phyloP scores from a whole-genome alignment of 1,139 yeast species.

The Hemisphaericaspora subhashii region DNA sequence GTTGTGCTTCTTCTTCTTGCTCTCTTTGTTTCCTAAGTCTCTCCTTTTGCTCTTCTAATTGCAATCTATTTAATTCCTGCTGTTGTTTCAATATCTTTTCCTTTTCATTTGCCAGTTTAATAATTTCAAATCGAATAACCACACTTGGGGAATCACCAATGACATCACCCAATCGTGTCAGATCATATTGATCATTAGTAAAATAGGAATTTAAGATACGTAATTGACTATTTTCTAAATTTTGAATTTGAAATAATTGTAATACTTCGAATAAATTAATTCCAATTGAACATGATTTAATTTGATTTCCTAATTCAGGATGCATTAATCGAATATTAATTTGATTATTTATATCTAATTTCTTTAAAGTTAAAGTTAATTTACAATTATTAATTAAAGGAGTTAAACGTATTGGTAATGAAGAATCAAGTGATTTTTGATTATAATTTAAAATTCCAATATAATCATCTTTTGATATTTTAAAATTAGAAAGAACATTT shows the following conservation, averaged over 20 bases:
- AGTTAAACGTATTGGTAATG: conserved; percentile 36
- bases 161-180: conserved; percentile 14
- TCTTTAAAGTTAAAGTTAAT: conserved; percentile 22
- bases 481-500: conserved; percentile 15
- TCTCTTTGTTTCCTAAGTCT: conserved; percentile 6
- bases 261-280: conserved; percentile 15
- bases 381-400: conserved; percentile 33
- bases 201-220: conserved; percentile 13
- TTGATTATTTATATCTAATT: conserved; percentile 15
- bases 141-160: conserved; percentile 19
- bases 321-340: conserved; percentile 27
- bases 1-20: conserved; percentile 7
- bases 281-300: conserved; percentile 13
- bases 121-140: conserved; percentile 23
- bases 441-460: conserved; percentile 30
- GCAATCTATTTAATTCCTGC: conserved; percentile 20
- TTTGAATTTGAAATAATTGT: conserved; percentile 12
- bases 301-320: conserved; percentile 8
- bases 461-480: conserved; percentile 7
- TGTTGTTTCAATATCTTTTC: conserved; percentile 16
- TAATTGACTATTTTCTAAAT: conserved; percentile 8
- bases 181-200: conserved; percentile 11
- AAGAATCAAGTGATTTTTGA: conserved; percentile 31
- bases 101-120: conserved; percentile 11
- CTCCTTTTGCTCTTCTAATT: conserved; percentile 19